Evolutionary conservation across 768 basidiomycete species (phyloP), one percentile per base, ranked within the genome.

Genomic region (Rhodotorula diobovata): DNA sequence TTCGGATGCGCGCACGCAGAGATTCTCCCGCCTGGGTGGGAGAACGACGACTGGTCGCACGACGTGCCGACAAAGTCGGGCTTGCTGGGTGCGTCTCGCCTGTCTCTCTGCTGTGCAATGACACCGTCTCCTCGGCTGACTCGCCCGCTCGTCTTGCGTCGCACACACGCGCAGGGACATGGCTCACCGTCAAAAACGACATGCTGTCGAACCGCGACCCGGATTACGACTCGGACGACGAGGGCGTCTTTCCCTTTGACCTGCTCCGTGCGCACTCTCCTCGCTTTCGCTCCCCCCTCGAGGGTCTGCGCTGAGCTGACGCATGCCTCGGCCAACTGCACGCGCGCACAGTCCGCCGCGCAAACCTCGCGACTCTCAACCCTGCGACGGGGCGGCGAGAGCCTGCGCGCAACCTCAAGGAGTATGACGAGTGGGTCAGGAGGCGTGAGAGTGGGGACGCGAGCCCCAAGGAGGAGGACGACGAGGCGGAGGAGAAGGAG

Each of bases 181-280:
- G 75, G 73, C 21, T 55, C 18, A 30, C 60, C n/a, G 41, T 76
- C 61, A 76, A 75, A 58, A 66, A 63, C 51, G 77, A 77, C 53
- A n/a, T 77, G 39, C 43, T 69, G 11, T 3, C 39, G 23, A 65
- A 72, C 37, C 65, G 64, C 18, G 75, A 77, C 43, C 77, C 77
- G 9, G 71, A 74, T 45, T 77, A 77, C 59, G 75, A 76, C 53
- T 77, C 77, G 7, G 70, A 72, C 55, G 75, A 77, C 23, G 75
- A 75, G 5, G 71, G 68, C 23, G 62, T 61, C 4, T 75, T 70
- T 64, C 30, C 60, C 11, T 71, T 54, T 65, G 70, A 71, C 34
- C 25, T 50, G 18, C 64, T 75, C 1, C 67, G 73, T 71, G 18
- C 63, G 73, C 63, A n/a, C 41, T 15, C 41, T 15, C 41, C 11